Evolutionary conservation across 495 filamentous ascomycete species (phyloP), one percentile per base, ranked within the genome.

Genomic region (Chaetomidium leptoderma): DNA sequence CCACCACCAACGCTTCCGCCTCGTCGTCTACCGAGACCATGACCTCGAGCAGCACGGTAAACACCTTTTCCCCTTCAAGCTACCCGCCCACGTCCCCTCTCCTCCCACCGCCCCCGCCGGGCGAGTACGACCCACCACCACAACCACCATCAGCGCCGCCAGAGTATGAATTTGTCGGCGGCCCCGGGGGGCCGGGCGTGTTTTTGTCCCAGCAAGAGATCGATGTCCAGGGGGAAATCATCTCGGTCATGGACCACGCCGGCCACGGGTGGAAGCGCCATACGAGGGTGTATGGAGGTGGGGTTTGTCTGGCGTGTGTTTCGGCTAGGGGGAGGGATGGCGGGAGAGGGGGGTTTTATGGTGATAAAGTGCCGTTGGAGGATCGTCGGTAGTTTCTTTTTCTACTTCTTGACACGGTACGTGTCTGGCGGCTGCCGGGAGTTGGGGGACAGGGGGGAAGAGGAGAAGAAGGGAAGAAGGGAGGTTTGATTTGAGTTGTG

Each of bases 271-370:
- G 76, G 76, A 74, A 72, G 59, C 70, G 76, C 27, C 77, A 80
- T 54, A 80, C 76, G 9, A 70, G 76, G 6, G 77, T 80, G 24
- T 78, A 80, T 48, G 76, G 77, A 37, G 77, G 77, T 36, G 77
- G 76, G 3, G 67, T 71, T 5, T 78, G 77, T 57, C 65, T 80
- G n/a, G 74, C 75, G 10, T 80, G 77, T 50, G 70, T 65, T 10
- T 66, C 74, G 11, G 67, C 63, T 16, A 71, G 67, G 16, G 62
- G 60, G 19, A 60, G 72, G 33, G 42, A 45, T 21, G 75, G 74
- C 16, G 60, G 62, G 16, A 59, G 71, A 26, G 76, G 76, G 6
- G 77, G 77, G 6, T 77, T 76, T 60, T 80, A 80, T 59, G 77
- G 77, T 14, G 73, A 78, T 26, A 76, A 71, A 48, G 77, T 80